Base-by-base conservation (phyloP, 805 yeast genomes). In the Spathaspora sp. region DNA sequence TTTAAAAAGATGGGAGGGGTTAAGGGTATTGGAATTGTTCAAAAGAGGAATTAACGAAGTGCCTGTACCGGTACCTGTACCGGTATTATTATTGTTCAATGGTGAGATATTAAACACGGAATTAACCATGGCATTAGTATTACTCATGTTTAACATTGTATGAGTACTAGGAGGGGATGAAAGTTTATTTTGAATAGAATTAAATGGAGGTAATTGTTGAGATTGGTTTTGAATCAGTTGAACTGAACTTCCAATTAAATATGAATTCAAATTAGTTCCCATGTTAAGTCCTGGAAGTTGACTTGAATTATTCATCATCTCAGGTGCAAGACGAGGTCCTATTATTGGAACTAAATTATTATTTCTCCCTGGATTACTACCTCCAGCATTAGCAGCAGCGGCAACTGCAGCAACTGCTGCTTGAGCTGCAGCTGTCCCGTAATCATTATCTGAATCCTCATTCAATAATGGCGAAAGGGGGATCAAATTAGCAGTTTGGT, bases 151-250 rank as follows among this genome's bases (percentile, higher is more conserved):
- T 35, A 35, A 35, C 40, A 35, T 35, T 17, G 17, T 31, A 12
- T 14, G 17, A 31, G 39, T 12, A 20, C 28, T 42, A 12, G 70
- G 69, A 5, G 70, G 63, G 2, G 60, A 44, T 2, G 73, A 69
- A n/a, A 69, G 53, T 42, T 62, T 66, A 56, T 64, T 67, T 49
- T 68, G 73, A 44, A 69, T 66, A n/a, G 66, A 54, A 52, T 68
- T 69, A 53, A 69, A 68, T 5, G 73, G 65, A 5, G 75, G 75
- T 8, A 69, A 52, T 53, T 66, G 73, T 44, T 68, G 72, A 49
- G 50, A 58, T 51, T 64, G 70, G 50, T 61, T 63, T 42, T 64
- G 69, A 31, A 62, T 59, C 50, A 56, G 64, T 57, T 57, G 62
- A 31, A 57, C 8, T 23, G 40, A 17, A 19, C 29, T 18, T 11